Evolutionary conservation across 1,284 basidiomycete genomes (phyloP), one percentile per base, ranked within the genome.

Genomic region (Heterobasidion occidentale): DNA sequence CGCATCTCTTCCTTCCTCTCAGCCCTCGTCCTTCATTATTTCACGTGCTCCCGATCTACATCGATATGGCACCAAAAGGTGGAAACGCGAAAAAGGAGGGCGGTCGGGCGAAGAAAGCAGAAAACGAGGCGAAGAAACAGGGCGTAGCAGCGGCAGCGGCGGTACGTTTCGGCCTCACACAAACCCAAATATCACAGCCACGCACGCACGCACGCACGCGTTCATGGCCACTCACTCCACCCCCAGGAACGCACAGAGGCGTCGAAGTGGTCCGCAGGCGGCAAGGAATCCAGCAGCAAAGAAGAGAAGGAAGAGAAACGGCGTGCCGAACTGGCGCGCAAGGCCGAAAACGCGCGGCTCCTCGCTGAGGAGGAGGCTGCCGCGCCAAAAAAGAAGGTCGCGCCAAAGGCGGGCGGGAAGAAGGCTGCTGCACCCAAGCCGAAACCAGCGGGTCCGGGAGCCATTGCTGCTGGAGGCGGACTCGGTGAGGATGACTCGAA

Each of bases 71-170:
- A 58, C 92, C 92, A 1, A 91, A 88, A 68, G 90, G 89, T 65
- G 84, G 80, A 64, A 94, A 93, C 77, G 78, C 90, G 61, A 95
- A 94, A 83, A 94, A 94, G 70, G 92, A 94, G 69, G 72, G 82
- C 36, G 92, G 92, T 2, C 73, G 89, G 51, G 90, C 94, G 1
- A 93, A 92, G 71, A 98, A 98, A 74, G 92, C 92, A 7, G 94
- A 96, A 68, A 95, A 94, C 70, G 92, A 94, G 70, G 79, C 84
- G 20, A 83, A 88, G 78, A 89, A 89, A 70, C 77, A 83, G 61
- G 81, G 78, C 9, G 76, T 74, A 3, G 83, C 77, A 0, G 76
- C 76, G 7, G 76, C 75, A 8, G 86, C 83, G 6, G 83, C 79
- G 71, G 90, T 86, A 50, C 56, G 70, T 48, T 48, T 20, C n/a